Evolutionary conservation across 106 monocot species (phyloP).

Genomic region (Xerophyta viscosa): DNA sequence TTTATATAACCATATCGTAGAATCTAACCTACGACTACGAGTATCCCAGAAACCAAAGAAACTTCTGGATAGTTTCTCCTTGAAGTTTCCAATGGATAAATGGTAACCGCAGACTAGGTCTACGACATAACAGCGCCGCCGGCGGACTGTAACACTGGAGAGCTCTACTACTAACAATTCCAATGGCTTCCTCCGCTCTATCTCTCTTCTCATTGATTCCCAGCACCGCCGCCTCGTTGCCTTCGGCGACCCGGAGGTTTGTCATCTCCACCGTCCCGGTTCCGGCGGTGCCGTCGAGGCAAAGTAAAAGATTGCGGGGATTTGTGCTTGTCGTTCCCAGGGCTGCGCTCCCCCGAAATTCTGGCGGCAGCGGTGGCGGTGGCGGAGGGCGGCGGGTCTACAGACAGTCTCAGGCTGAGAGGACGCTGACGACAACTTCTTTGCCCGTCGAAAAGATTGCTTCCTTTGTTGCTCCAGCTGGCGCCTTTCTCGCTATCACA

Average conservation of each 20-base stretch:
- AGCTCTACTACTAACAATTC: too few species aligned
- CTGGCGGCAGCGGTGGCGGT: constrained; percentile 6
- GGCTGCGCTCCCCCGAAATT: constrained; percentile 21
- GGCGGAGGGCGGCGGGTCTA: constrained; percentile 27
- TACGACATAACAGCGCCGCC: too few species aligned
- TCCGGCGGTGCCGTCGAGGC: too few species aligned
- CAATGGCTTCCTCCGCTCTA: constrained; percentile 24
- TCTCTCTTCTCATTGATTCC: constrained; percentile 56
- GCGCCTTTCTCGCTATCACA: constrained; percentile 51
- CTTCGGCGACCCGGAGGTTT: neutral
- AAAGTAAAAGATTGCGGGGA: neutral
- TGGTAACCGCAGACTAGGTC: too few species aligned
- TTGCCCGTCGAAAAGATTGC: constrained; percentile 44
- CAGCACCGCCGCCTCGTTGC: constrained; percentile 45
- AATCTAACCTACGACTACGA: too few species aligned
- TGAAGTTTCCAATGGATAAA: too few species aligned
- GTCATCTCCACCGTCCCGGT: neutral
- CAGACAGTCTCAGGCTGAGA: constrained; percentile 25
- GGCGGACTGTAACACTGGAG: too few species aligned
- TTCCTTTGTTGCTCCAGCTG: constrained; percentile 46
- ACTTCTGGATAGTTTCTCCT: too few species aligned
- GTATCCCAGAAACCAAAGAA: too few species aligned
- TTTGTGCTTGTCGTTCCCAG: constrained; percentile 16
- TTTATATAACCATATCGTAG: too few species aligned
- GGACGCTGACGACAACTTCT: neutral